Evolutionary conservation across 2,329 filamentous ascomycete species (phyloP), one percentile per base, ranked within the genome.

Genomic region (Lachnellula willkommii): DNA sequence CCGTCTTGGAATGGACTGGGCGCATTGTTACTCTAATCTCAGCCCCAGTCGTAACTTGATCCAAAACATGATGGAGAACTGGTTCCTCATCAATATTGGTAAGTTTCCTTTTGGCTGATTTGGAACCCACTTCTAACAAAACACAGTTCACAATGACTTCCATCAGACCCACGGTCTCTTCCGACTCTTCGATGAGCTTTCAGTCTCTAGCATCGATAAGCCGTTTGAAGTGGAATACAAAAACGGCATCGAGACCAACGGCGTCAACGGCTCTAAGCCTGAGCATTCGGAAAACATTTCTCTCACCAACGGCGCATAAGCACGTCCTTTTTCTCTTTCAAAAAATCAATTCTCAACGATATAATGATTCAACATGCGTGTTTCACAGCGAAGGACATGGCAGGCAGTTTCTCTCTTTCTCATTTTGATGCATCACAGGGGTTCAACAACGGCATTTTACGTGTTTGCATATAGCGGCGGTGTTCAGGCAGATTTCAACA

Each of bases 71-170:
- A 94, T 96, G 83, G 85, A 93, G 58, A 85, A 84, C 52, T 99
- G 93, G 91, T 93, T 91, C 69, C 78, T 99, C 56, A 82, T 99
- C 65, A 99, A 99, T 70, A 96, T 99, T 66, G 90, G 89, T 92
- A 77, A 76, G 85, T 72, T 56, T 55, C 48, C 37, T 9, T 37
- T 35, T 15, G 47, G 50, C 40, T 9, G 20, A 5, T 15, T 53
- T 20, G 36, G 42, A 37, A 46, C 35, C 60, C 56, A 58, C 48
- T 48, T 57, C 60, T 69, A 37, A 17, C 35, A 17, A 12, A 47
- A n/a, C 24, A 20, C 62, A 92, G 94, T 99, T 28, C 91, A 99
- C 77, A 99, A 99, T 69, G 91, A 99, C 71, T 99, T 99, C 84
- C 90, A 95, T 71, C 80, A 90, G 65, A 84, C 83, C 54, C 80